phyloP scores from a whole-genome alignment of 1,284 basidiomycete species.

The Ustilago shanxiensis region DNA sequence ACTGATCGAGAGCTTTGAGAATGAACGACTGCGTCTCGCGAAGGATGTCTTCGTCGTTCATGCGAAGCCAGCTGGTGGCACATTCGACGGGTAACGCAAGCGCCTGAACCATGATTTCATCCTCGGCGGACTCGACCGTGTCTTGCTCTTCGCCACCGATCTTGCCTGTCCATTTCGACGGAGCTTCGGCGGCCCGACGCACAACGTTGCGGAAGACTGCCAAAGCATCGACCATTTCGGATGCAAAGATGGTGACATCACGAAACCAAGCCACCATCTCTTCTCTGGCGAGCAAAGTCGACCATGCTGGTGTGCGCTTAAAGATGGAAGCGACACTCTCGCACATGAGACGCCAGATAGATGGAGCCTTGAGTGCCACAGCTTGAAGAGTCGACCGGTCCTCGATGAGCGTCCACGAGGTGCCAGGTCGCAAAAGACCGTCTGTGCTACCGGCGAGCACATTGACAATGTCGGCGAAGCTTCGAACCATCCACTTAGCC shows the following conservation, averaged over 20 bases:
- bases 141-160: slow-evolving; percentile 27
- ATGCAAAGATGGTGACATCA: slow-evolving; percentile 65
- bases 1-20: slow-evolving; percentile 57
- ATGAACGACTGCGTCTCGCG: slow-evolving; percentile 63
- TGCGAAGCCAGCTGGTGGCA: slow-evolving; percentile 65
- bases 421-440: slow-evolving; percentile 63
- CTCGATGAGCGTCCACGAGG: slow-evolving; percentile 55
- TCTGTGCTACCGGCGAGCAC: slow-evolving; percentile 64
- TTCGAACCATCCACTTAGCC: slow-evolving; percentile 62
- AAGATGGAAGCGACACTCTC: slow-evolving; percentile 63
- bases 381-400: slow-evolving; percentile 30
- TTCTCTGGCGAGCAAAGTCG: slow-evolving; percentile 48
- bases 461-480: slow-evolving; percentile 65
- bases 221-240: slow-evolving; percentile 64
- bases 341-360: slow-evolving; percentile 64
- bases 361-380: slow-evolving; percentile 48
- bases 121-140: slow-evolving; percentile 27
- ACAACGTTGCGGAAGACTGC: slow-evolving; percentile 53
- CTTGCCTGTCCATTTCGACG: slow-evolving; percentile 33
- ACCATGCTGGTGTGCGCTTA: slow-evolving; percentile 63
- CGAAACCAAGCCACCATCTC: slow-evolving; percentile 68
- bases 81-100: slow-evolving; percentile 60
- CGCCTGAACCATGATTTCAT: slow-evolving; percentile 49
- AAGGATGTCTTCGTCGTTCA: slow-evolving; percentile 68
- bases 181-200: slow-evolving; percentile 45